phyloP scores from a whole-genome alignment of 352 stramenopile genomes.

The Pelagophyceae sp. region DNA sequence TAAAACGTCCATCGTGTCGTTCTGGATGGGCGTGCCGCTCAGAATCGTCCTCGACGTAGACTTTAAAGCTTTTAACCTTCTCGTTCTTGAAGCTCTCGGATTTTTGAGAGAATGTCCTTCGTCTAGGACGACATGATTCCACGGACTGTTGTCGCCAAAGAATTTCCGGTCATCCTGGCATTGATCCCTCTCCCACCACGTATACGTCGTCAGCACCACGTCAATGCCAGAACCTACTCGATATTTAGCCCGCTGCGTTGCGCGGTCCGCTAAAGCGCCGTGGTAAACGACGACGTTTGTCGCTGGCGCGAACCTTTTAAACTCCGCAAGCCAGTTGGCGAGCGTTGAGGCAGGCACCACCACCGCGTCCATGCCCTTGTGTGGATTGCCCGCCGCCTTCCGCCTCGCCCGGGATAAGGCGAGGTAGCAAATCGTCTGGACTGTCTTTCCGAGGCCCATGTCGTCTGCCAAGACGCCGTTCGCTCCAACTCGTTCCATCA shows the following conservation, averaged over 20 bases:
- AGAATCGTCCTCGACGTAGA: not conserved
- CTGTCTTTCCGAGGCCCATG: constrained; percentile 53
- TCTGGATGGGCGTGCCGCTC: constrained; percentile 70
- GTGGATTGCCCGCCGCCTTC: constrained; percentile 22
- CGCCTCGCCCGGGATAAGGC: constrained; percentile 31
- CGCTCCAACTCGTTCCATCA: constrained; percentile 65
- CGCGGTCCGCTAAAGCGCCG: constrained; percentile 22
- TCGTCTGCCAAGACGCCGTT: constrained; percentile 89
- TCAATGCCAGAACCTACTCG: constrained; percentile 46
- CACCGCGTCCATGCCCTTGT: constrained; percentile 59
- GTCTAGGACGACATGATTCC: constrained; percentile 67
- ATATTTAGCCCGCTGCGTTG: constrained; percentile 67
- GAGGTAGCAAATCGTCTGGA: constrained; percentile 71
- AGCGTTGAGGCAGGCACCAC: constrained; percentile 82
- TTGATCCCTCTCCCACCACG: constrained; percentile 75
- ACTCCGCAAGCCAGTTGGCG: constrained; percentile 80
- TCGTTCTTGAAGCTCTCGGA: not conserved
- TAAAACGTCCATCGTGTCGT: constrained; percentile 71
- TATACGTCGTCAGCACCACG: constrained; percentile 76
- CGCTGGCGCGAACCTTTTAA: not conserved
- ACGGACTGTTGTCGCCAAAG: not conserved
- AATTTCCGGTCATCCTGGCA: constrained; percentile 54
- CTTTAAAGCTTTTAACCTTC: not conserved
- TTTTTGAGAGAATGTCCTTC: constrained; percentile 80
- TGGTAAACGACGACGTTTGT: constrained; percentile 30